These are phyloP conservation scores for Auricularia sp. DNA, from an alignment of 768 basidiomycete species.

Conservation along the genomic window DNA sequence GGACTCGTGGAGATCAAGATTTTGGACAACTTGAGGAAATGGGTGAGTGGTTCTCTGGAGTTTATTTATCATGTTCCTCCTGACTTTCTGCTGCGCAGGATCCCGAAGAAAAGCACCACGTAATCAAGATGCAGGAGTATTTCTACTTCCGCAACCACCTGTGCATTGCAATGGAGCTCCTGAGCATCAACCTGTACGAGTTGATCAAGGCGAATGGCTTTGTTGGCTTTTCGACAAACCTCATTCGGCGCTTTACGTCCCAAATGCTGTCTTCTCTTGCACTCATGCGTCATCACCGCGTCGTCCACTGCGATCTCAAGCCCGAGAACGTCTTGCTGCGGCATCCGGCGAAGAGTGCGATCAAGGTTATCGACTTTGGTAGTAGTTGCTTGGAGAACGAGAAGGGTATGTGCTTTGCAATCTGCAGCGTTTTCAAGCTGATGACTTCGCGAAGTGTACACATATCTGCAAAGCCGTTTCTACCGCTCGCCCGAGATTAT, in stretches of 20 bases:
- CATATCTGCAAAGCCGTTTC: conserved; percentile 98
- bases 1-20: conserved; percentile 99
- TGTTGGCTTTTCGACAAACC: conserved; percentile 89
- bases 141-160: conserved; percentile 97
- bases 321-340: conserved; percentile 96
- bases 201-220: conserved; percentile 98
- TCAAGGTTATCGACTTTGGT: conserved; percentile 98
- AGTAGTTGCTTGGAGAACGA: conserved; percentile 98
- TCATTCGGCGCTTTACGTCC: conserved; percentile 92
- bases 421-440: neutral
- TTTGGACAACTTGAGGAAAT: conserved; percentile 90
- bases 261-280: conserved; percentile 91
- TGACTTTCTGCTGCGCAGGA: conserved; percentile 43
- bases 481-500: conserved; percentile 99
- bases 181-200: conserved; percentile 98
- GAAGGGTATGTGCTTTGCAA: conserved; percentile 61
- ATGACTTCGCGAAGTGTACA: conserved; percentile 62
- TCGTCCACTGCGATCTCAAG: conserved; percentile 98
- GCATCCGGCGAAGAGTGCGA: conserved; percentile 90
- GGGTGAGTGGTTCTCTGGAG: conserved; percentile 52
- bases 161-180: conserved; percentile 95
- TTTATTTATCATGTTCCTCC: neutral
- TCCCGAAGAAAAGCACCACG: conserved; percentile 90
- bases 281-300: conserved; percentile 91
- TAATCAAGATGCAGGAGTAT: conserved; percentile 96